These are phyloP conservation scores for Drosera capensis DNA, from an alignment of 148 eudicot species.

Conservation along the genomic window DNA sequence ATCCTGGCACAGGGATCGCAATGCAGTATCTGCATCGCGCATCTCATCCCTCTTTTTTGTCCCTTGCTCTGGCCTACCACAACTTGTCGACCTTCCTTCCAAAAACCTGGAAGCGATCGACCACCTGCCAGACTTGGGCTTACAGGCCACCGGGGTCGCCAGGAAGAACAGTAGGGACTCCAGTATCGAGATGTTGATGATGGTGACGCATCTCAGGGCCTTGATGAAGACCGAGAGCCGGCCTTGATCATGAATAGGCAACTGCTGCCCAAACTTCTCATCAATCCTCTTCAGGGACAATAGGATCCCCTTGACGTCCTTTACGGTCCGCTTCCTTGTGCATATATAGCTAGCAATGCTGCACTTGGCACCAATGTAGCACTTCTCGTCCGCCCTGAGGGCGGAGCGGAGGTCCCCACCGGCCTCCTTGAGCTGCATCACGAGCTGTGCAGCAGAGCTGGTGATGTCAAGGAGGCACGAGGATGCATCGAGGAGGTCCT, in stretches of 20 bases:
- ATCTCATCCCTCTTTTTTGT: conserved; percentile 9
- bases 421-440: conserved; percentile 10
- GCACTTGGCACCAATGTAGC: background rate
- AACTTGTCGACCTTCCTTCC: background rate
- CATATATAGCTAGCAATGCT: conserved; percentile 8
- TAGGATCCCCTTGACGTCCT: conserved; percentile 10
- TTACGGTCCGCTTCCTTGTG: conserved; percentile 23
- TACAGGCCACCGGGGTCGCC: conserved; percentile 12
- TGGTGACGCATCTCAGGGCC: conserved; percentile 23
- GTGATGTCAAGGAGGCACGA: conserved; percentile 16
- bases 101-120: conserved; percentile 18
- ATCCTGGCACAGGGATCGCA: conserved; percentile 6
- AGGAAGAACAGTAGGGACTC: conserved; percentile 20
- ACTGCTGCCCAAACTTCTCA: conserved; percentile 3
- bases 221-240: conserved; percentile 11
- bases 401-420: conserved; percentile 8
- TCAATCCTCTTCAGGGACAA: conserved; percentile 12
- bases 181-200: conserved; percentile 13
- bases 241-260: conserved; percentile 8
- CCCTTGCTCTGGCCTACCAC: conserved; percentile 4
- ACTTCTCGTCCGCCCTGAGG: conserved; percentile 9
- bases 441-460: conserved; percentile 6
- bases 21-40: conserved; percentile 9
- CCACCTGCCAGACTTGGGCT: conserved; percentile 9
- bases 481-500: no score